phyloP scores from a whole-genome alignment of 1,139 yeast genomes.

The Zygosaccharomyces sapae region DNA sequence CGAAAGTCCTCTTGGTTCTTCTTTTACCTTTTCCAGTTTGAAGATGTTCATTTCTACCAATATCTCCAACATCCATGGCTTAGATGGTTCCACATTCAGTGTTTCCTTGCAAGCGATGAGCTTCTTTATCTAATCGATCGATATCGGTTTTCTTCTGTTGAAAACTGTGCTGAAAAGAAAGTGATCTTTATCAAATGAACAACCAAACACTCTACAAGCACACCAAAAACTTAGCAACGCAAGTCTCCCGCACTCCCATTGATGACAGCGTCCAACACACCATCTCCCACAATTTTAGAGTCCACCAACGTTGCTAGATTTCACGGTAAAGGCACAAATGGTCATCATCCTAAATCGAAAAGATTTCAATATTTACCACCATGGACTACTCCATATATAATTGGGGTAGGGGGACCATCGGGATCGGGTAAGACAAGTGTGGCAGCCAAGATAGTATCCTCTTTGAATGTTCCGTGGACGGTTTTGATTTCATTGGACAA shows the following conservation, averaged over 20 bases:
- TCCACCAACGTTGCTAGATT: neutral
- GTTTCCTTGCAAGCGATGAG: neutral
- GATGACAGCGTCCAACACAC: neutral
- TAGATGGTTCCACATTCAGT: neutral
- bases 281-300: neutral
- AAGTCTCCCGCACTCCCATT: neutral
- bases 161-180: neutral
- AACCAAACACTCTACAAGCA: neutral
- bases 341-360: slow-evolving; percentile 12
- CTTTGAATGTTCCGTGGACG: slow-evolving; percentile 91
- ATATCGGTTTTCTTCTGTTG: neutral
- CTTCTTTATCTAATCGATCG: neutral
- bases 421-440: slow-evolving; percentile 96
- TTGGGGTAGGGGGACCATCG: slow-evolving; percentile 91
- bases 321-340: neutral
- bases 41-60: neutral
- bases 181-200: neutral
- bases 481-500: slow-evolving; percentile 88
- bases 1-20: slow-evolving; percentile 28
- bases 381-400: slow-evolving; percentile 92
- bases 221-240: neutral
- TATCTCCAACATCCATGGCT: neutral
- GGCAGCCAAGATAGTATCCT: slow-evolving; percentile 75
- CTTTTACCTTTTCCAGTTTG: slow-evolving; percentile 25
- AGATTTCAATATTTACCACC: slow-evolving; percentile 64